Evolutionary conservation across 345 rosid species (phyloP), one percentile per base, ranked within the genome.

Genomic region (Linum tenue): DNA sequence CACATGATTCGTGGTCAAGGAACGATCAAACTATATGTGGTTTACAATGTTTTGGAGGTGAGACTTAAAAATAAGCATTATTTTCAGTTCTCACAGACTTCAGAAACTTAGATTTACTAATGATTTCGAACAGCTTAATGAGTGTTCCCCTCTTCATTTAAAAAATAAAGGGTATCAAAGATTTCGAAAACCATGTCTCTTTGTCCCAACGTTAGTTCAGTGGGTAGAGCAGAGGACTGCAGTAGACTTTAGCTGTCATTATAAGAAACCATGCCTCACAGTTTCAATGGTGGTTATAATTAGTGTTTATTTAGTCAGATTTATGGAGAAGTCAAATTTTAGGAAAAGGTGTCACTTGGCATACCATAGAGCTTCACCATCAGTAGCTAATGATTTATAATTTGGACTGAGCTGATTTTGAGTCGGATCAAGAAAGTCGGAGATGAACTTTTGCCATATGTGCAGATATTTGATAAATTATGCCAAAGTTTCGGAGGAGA

Each of bases 1-100:
- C 97, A 92, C 82, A 92, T 92, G 97, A 92, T 92, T 73, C 98
- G 98, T 6, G 97, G 98, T 69, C 98, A 92, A 80, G 96, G 94
- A 79, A 92, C 97, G 66, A 84, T 90, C 75, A 94, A 94, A 85
- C 90, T 90, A 36, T 94, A 94, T 72, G 95, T 94, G 75, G 92
- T 94, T 69, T 90, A 90, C 77, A 94, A 90, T 71, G 84, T 90
- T 51, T 79, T 94, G 79, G 97, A 90, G 99, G 97, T 94, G 65
- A 83, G 78, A 17, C 31, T 68, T 61, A 36, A 48, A 61, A 64
- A 22, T 22, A 22, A 22, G 31, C 31, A 22, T 22, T 22, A 22
- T 22, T 22, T 22, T 22, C 31, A 22, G 31, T 22, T 22, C 31
- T 22, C 31, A 22, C 31, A 22, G 31, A 22, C 31, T 22, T 22